Evolutionary conservation across 1,139 yeast genomes (phyloP).

Genomic region (Saccharomycopsis crataegensis): DNA sequence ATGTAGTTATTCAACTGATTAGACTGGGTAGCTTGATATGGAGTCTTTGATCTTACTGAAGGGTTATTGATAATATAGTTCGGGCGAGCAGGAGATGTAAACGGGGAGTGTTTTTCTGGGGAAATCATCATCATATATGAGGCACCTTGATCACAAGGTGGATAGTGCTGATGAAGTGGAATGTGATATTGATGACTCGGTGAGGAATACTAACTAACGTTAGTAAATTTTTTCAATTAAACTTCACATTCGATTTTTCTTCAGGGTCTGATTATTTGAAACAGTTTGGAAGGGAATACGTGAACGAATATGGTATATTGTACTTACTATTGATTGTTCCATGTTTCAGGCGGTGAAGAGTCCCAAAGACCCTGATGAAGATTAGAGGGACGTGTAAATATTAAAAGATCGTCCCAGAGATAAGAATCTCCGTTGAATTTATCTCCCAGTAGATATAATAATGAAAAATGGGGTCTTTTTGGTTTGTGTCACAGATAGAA

Average conservation of each 20-base stretch:
- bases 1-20: not conserved
- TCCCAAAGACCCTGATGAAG: no score
- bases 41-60: not conserved
- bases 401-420: no score
- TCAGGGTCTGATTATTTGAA: no score
- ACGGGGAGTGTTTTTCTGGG: not conserved
- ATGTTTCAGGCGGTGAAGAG: not conserved
- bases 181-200: not conserved
- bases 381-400: no score
- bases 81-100: constrained; percentile 1
- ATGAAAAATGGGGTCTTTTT: no score
- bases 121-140: not conserved
- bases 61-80: not conserved
- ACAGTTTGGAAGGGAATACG: no score
- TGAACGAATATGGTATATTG: not conserved
- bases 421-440: no score
- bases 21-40: not conserved
- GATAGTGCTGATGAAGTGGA: not conserved
- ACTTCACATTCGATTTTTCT: no score
- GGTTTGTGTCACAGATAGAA: no score
- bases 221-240: not conserved
- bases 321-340: not conserved
- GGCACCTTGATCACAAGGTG: not conserved
- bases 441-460: no score
- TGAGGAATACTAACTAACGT: constrained; percentile 8